Evolutionary conservation across 2,329 filamentous ascomycete species (phyloP).

Genomic region (Diaporthe longicolla): DNA sequence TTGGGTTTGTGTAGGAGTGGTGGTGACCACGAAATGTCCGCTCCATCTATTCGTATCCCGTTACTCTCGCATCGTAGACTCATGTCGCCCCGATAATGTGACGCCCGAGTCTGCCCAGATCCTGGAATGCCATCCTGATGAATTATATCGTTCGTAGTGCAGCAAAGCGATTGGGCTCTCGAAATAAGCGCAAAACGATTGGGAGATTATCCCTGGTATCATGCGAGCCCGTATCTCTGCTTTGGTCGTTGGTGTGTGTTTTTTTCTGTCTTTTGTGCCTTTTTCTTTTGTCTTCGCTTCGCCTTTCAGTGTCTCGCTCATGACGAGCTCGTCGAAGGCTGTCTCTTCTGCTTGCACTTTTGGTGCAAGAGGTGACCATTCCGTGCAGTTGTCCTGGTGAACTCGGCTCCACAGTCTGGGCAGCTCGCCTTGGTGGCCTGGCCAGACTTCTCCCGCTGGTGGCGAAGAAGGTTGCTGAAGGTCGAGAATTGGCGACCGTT

Average conservation of each 20-base stretch:
- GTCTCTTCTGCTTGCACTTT: slow-evolving; percentile 81
- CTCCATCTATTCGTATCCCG: slow-evolving; percentile 35
- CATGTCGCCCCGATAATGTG: slow-evolving; percentile 25
- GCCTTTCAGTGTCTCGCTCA: neutral
- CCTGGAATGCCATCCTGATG: slow-evolving; percentile 19
- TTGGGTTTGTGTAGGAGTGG: neutral
- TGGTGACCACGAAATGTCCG: slow-evolving; percentile 12
- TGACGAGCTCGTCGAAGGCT: slow-evolving; percentile 63
- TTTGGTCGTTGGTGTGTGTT: slow-evolving; percentile 1
- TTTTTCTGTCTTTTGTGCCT: slow-evolving; percentile 2
- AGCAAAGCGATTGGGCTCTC: slow-evolving; percentile 26
- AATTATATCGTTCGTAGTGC: slow-evolving; percentile 30
- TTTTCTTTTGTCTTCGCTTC: neutral
- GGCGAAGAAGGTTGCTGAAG: slow-evolving; percentile 92
- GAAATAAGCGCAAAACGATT: slow-evolving; percentile 23
- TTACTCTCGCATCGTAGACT: slow-evolving; percentile 31
- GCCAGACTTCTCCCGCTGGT: slow-evolving; percentile 95
- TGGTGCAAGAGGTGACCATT: slow-evolving; percentile 90
- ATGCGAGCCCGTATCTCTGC: slow-evolving; percentile 35
- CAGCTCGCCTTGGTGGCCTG: slow-evolving; percentile 91
- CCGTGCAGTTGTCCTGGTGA: slow-evolving; percentile 88
- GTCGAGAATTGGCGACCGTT: slow-evolving; percentile 96
- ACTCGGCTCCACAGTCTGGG: slow-evolving; percentile 92
- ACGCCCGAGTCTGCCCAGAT: slow-evolving; percentile 30
- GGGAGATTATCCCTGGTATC: slow-evolving; percentile 42